Percentiles rank a stretch among this genome's conserved stretches.
Evolutionary conservation across 2,329 filamentous ascomycete genomes (phyloP).

Genomic region (Lizonia empirigonia): DNA sequence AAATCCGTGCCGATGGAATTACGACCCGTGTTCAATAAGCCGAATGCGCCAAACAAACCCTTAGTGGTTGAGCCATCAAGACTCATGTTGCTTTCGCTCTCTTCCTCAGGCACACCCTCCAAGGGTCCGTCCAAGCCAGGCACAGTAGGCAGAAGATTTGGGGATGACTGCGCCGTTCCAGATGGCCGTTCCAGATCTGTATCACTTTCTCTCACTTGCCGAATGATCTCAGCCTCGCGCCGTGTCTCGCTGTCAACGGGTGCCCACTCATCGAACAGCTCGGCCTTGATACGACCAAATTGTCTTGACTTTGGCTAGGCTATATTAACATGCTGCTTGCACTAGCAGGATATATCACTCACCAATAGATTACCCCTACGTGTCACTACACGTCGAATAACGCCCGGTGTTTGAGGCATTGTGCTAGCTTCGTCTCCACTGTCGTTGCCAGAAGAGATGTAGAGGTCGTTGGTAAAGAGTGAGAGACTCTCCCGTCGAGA

Average conservation of each 20-base stretch:
- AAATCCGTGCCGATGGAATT: slow-evolving; percentile 75
- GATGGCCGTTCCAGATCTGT: slow-evolving; percentile 61
- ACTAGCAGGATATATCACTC: slow-evolving; percentile 45
- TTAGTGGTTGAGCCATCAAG: slow-evolving; percentile 48
- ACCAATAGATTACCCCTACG: slow-evolving; percentile 87
- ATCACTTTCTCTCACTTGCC: slow-evolving; percentile 91
- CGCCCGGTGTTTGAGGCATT: slow-evolving; percentile 65
- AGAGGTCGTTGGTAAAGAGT: slow-evolving; percentile 85
- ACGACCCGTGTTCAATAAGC: slow-evolving; percentile 76
- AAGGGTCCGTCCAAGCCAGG: slow-evolving; percentile 62
- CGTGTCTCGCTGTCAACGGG: slow-evolving; percentile 88
- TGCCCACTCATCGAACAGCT: slow-evolving; percentile 83
- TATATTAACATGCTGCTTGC: slow-evolving; percentile 20
- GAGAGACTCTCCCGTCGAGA: slow-evolving; percentile 86
- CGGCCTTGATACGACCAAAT: slow-evolving; percentile 90
- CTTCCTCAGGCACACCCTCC: slow-evolving; percentile 73
- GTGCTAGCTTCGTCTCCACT: slow-evolving; percentile 70
- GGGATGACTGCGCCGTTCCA: slow-evolving; percentile 70
- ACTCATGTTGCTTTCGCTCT: slow-evolving; percentile 62
- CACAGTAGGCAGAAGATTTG: slow-evolving; percentile 64
- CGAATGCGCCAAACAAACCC: slow-evolving; percentile 68
- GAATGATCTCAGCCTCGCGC: slow-evolving; percentile 92
- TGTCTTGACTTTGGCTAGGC: slow-evolving; percentile 89
- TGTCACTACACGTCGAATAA: slow-evolving; percentile 82
- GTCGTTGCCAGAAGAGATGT: slow-evolving; percentile 79